Conservation (phyloP, 495 filamentous ascomycete species). For the Penicillium simplicissimum region DNA sequence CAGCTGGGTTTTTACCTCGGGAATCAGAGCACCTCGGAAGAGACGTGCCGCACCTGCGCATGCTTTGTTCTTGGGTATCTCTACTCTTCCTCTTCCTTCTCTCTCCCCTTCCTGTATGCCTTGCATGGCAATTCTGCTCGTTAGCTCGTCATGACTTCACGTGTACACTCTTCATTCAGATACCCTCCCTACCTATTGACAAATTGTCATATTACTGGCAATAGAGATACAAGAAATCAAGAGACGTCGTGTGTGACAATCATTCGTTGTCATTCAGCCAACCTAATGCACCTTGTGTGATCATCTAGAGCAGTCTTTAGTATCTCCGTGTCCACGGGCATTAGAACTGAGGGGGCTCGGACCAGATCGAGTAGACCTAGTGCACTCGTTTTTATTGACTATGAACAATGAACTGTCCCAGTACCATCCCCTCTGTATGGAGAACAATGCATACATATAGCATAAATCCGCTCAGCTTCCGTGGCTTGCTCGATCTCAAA, state of each 20-base stretch:
- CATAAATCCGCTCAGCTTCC: no score
- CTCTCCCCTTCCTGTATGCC: neutral
- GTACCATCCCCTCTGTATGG: no score
- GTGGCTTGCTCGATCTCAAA: no score
- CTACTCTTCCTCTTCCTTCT: neutral
- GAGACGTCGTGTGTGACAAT: neutral
- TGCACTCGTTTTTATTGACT: no score
- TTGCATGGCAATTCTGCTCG: slow-evolving; percentile 10
- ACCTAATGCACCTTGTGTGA: neutral
- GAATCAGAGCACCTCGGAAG: neutral
- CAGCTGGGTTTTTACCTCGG: neutral
- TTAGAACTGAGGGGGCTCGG: no score
- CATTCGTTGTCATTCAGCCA: neutral
- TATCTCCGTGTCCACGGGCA: no score
- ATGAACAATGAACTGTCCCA: no score
- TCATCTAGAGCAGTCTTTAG: neutral
- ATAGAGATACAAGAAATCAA: neutral
- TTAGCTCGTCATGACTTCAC: slow-evolving; percentile 31
- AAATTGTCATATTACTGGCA: neutral
- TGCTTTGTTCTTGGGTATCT: neutral
- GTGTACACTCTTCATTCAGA: slow-evolving; percentile 32
- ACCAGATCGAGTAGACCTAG: no score
- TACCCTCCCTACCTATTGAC: slow-evolving; percentile 27
- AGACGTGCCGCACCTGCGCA: neutral
- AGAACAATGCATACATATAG: no score